A percentile compares a stretch with the other conserved stretches of the same genome.
phyloP scores from a whole-genome alignment of 2,329 filamentous ascomycete species.

The Colletotrichum abscissum region DNA sequence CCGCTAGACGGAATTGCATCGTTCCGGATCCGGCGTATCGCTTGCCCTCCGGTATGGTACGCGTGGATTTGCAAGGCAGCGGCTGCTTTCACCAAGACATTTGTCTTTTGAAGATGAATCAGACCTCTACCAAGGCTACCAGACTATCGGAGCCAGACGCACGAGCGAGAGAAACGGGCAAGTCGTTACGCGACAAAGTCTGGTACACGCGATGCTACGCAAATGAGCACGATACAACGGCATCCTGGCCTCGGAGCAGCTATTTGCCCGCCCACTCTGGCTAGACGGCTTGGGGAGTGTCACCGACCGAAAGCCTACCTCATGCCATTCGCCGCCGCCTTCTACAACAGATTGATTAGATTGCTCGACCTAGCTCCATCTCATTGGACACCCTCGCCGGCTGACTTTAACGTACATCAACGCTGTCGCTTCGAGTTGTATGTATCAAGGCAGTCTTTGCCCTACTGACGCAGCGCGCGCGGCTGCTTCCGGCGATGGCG shows the following conservation, averaged over 20 bases:
- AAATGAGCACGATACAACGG: slow-evolving; percentile 15
- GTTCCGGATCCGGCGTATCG: slow-evolving; percentile 21
- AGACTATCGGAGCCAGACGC: neutral
- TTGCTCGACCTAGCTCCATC: slow-evolving; percentile 1
- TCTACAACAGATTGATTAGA: slow-evolving; percentile 36
- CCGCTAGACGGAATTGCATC: slow-evolving; percentile 4
- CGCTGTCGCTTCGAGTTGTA: neutral
- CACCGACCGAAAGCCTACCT: slow-evolving; percentile 25
- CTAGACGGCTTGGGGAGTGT: slow-evolving; percentile 15
- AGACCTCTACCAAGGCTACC: neutral
- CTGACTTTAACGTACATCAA: neutral
- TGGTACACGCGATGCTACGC: slow-evolving; percentile 22
- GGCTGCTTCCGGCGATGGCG: slow-evolving; percentile 19
- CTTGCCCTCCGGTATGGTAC: slow-evolving; percentile 3
- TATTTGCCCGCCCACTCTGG: slow-evolving; percentile 17
- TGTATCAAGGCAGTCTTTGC: neutral
- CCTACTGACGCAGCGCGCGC: neutral
- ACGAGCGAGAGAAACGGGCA: slow-evolving; percentile 20
- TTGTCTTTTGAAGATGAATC: neutral
- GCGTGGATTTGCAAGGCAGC: neutral
- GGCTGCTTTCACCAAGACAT: slow-evolving; percentile 16
- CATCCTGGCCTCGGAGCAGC: slow-evolving; percentile 29
- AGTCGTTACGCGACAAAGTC: neutral
- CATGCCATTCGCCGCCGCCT: slow-evolving; percentile 26
- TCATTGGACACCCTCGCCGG: slow-evolving; percentile 14